Percentiles rank a stretch among this genome's conserved stretches.
phyloP scores from a whole-genome alignment of 2,329 filamentous ascomycete species.

The Paracoccidioides brasiliensis region DNA sequence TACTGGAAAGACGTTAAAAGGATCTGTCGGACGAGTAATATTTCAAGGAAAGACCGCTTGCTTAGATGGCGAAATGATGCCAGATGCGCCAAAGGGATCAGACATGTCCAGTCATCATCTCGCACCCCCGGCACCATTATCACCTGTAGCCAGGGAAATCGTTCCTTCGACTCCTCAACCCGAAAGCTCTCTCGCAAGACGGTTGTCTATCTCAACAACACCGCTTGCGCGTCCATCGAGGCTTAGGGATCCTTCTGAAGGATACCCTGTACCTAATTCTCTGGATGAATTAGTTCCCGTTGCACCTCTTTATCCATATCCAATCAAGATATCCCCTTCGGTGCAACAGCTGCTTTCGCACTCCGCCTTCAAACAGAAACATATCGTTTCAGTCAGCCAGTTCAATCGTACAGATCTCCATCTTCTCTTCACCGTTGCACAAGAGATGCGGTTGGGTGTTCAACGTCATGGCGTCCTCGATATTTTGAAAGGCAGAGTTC shows the following conservation, averaged over 20 bases:
- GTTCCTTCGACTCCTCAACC: slow-evolving; percentile 30
- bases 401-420: slow-evolving; percentile 82
- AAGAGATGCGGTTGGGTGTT: slow-evolving; percentile 93
- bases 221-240: slow-evolving; percentile 24
- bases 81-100: slow-evolving; percentile 47
- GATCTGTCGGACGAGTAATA: slow-evolving; percentile 59
- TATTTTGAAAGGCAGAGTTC: slow-evolving; percentile 69
- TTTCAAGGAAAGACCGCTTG: slow-evolving; percentile 65
- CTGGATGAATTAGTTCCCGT: slow-evolving; percentile 22
- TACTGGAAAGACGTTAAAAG: slow-evolving; percentile 53
- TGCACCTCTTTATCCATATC: slow-evolving; percentile 29
- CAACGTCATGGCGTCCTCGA: slow-evolving; percentile 84
- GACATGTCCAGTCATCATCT: slow-evolving; percentile 60
- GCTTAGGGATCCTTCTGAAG: slow-evolving; percentile 13
- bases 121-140: slow-evolving; percentile 19
- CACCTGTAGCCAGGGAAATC: slow-evolving; percentile 33
- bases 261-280: slow-evolving; percentile 8
- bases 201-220: slow-evolving; percentile 25
- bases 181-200: slow-evolving; percentile 26
- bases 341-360: slow-evolving; percentile 61
- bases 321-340: slow-evolving; percentile 43
- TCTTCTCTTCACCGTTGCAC: slow-evolving; percentile 85
- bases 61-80: slow-evolving; percentile 53
- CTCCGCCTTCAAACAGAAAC: slow-evolving; percentile 77
- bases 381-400: slow-evolving; percentile 84